Evolutionary conservation across 306 rosid species (phyloP).

Genomic region (Mimosa bimucronata): DNA sequence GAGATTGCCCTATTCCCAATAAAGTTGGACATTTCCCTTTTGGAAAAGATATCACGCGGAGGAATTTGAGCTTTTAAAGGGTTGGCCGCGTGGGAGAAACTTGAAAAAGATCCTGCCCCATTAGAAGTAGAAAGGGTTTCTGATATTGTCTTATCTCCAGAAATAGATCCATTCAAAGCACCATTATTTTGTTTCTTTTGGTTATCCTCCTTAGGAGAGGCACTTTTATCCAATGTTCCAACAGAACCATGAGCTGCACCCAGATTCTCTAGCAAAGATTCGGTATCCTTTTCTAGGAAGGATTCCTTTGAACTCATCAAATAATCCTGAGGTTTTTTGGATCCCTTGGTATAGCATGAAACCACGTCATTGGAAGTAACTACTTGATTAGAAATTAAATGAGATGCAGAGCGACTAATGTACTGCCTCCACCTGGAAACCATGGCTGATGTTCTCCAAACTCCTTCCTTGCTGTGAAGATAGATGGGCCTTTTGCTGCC

Average conservation of each 20-base stretch:
- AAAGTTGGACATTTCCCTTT: constrained; percentile 72
- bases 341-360: constrained; percentile 44
- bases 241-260: constrained; percentile 42
- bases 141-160: constrained; percentile 44
- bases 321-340: constrained; percentile 41
- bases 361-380: constrained; percentile 42
- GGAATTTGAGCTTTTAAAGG: constrained; percentile 88
- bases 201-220: constrained; percentile 34
- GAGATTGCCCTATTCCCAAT: constrained; percentile 58
- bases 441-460: constrained; percentile 89
- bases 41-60: constrained; percentile 74
- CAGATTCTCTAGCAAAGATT: constrained; percentile 47
- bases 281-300: constrained; percentile 42
- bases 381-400: constrained; percentile 46
- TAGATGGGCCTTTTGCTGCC: constrained; percentile 72
- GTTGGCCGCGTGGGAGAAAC: constrained; percentile 49
- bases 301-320: constrained; percentile 36
- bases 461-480: constrained; percentile 94
- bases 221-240: constrained; percentile 32
- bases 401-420: constrained; percentile 54
- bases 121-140: constrained; percentile 44
- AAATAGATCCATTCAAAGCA: constrained; percentile 38
- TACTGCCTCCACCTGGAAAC: constrained; percentile 91
- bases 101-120: constrained; percentile 46
- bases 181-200: constrained; percentile 40